These are phyloP conservation scores for Auxenochlorella protothecoides DNA, from an alignment of 139 green algal genomes.

Conservation along the genomic window DNA sequence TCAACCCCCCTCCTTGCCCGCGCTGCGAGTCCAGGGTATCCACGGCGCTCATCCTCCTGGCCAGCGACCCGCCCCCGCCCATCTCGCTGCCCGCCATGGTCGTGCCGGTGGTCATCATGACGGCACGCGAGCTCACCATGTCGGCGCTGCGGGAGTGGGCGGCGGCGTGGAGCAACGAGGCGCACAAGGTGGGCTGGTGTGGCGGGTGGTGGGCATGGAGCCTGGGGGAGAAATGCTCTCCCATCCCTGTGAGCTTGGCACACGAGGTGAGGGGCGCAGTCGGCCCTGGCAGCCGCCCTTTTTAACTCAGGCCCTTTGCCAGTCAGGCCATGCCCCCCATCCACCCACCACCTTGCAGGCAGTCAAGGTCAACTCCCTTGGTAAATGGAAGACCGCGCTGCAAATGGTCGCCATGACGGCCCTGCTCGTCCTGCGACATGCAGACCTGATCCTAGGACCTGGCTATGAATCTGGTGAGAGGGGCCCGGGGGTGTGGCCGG, in stretches of 20 bases:
- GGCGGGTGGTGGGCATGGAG: too few relatives aligned
- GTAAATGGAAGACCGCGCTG: slow-evolving; percentile 55
- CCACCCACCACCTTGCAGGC: slow-evolving; percentile 8
- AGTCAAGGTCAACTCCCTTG: slow-evolving; percentile 43
- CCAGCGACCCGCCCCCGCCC: slow-evolving; percentile 39
- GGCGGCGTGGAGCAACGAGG: slow-evolving; percentile 52
- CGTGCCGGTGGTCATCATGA: slow-evolving; percentile 48
- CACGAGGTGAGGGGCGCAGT: too few relatives aligned
- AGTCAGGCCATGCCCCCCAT: not conserved
- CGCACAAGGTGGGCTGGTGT: slow-evolving; percentile 30
- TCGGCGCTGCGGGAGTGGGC: slow-evolving; percentile 88
- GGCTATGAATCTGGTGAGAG: too few relatives aligned
- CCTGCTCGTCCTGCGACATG: slow-evolving; percentile 48
- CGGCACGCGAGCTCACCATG: slow-evolving; percentile 88
- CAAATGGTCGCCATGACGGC: slow-evolving; percentile 52
- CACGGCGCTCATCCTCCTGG: slow-evolving; percentile 73
- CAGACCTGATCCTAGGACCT: slow-evolving; percentile 24
- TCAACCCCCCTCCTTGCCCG: not conserved
- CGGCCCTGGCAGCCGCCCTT: too few relatives aligned
- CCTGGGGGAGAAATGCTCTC: too few relatives aligned
- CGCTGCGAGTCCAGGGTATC: slow-evolving; percentile 59
- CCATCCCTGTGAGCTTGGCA: too few relatives aligned
- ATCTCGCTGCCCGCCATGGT: slow-evolving; percentile 15
- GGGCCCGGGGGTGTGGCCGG: too few relatives aligned
- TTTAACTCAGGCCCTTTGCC: not conserved